Percentiles rank a stretch among this genome's conserved stretches.
Conservation (phyloP, 352 stramenopile species). For the Globisporangium radiosum region DNA sequence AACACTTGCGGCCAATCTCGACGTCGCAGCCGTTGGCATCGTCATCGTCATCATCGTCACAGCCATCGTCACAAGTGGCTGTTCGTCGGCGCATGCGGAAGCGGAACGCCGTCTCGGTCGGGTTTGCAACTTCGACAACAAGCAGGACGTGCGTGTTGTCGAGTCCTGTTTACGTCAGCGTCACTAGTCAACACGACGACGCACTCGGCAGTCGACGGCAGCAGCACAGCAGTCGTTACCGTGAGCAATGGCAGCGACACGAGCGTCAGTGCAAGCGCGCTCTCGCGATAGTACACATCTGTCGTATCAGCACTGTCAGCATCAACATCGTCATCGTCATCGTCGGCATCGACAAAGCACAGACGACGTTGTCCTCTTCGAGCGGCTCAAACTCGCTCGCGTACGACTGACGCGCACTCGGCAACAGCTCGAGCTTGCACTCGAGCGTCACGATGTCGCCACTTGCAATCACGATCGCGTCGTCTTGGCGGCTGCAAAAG, state of each 20-base stretch:
- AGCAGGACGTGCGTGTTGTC: conserved; percentile 47
- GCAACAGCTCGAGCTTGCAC: conserved; percentile 30
- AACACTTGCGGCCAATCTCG: conserved; percentile 46
- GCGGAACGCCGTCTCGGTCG: conserved; percentile 61
- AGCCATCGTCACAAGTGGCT: neutral
- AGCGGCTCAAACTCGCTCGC: conserved; percentile 6
- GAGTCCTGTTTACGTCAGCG: conserved; percentile 18
- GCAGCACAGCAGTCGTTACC: conserved; percentile 29
- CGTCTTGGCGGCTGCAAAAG: neutral
- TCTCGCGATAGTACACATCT: conserved; percentile 46
- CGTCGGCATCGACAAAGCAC: conserved; percentile 48
- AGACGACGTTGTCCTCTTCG: conserved; percentile 45
- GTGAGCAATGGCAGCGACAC: conserved; percentile 45
- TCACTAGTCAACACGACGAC: neutral
- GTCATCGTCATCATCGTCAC: neutral
- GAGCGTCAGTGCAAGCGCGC: conserved; percentile 35
- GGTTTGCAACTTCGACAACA: conserved; percentile 55
- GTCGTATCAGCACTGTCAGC: neutral
- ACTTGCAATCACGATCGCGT: conserved; percentile 20
- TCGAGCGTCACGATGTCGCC: conserved; percentile 29
- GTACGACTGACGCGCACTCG: conserved; percentile 6
- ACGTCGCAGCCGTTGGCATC: conserved; percentile 15
- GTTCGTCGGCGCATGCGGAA: conserved; percentile 23
- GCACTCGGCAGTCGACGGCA: conserved; percentile 23
- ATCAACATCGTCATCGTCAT: neutral